These are phyloP conservation scores for Blastomyces emzantsi DNA, from an alignment of 2,329 filamentous ascomycete species.

Conservation along the genomic window DNA sequence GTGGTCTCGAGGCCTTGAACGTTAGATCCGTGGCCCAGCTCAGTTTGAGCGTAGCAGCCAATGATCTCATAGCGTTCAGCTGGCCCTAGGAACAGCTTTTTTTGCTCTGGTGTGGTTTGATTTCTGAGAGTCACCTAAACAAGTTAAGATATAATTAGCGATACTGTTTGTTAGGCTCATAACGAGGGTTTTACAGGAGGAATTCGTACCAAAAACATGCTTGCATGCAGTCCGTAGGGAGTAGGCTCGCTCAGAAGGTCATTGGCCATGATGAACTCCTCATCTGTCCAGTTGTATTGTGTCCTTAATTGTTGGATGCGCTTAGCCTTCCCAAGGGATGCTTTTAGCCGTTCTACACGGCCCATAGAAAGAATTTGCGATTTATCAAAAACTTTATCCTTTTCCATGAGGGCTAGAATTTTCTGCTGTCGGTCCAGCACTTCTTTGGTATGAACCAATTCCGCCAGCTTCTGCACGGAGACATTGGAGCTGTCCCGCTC, in stretches of 20 bases:
- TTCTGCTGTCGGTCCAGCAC: constrained; percentile 51
- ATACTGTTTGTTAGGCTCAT: background rate
- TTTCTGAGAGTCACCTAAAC: constrained; percentile 56
- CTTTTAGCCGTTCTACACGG: constrained; percentile 58
- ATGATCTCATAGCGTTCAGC: constrained; percentile 63
- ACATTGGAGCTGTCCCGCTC: constrained; percentile 61
- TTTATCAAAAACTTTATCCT: constrained; percentile 67
- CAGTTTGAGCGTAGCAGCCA: constrained; percentile 73
- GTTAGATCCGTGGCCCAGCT: constrained; percentile 70
- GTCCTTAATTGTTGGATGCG: constrained; percentile 56
- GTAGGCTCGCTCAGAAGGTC: constrained; percentile 64
- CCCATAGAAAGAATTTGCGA: constrained; percentile 67
- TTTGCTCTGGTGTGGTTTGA: constrained; percentile 64
- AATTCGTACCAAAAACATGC: constrained; percentile 54
- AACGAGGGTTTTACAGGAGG: too few species aligned
- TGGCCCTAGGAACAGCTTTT: constrained; percentile 60
- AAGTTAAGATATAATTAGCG: constrained; percentile 4
- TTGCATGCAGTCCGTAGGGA: constrained; percentile 63
- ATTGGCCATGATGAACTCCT: constrained; percentile 57
- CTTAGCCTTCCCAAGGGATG: constrained; percentile 61
- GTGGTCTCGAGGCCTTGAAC: constrained; percentile 64
- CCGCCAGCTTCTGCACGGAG: constrained; percentile 56
- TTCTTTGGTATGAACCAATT: constrained; percentile 60
- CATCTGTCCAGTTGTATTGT: constrained; percentile 57
- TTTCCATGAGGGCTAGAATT: constrained; percentile 55